These are phyloP conservation scores for Peniophora sp. DNA, from an alignment of 1,284 basidiomycete species.

Conservation along the genomic window DNA sequence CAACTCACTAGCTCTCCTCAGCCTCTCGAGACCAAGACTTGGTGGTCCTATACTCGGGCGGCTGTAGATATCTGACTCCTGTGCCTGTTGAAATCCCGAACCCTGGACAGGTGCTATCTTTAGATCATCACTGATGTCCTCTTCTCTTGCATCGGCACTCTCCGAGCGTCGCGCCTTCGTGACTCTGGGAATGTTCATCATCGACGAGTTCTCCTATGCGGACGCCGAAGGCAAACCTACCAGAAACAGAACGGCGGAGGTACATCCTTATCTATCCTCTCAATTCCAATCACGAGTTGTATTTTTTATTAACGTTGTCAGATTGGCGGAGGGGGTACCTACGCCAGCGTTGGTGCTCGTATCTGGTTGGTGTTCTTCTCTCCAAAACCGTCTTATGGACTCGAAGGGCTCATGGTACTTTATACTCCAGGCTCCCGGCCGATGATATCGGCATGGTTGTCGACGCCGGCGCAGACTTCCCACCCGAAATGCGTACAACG, in stretches of 20 bases:
- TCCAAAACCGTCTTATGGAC: no score
- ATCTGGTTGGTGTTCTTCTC: slow-evolving; percentile 48
- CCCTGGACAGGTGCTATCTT: no score
- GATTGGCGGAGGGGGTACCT: slow-evolving; percentile 90
- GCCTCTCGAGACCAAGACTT: no score
- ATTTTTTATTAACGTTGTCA: slow-evolving; percentile 22
- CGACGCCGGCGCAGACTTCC: slow-evolving; percentile 80
- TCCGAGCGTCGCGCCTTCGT: slow-evolving; percentile 29
- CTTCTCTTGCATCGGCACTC: no score
- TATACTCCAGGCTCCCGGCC: slow-evolving; percentile 48
- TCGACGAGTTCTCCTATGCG: slow-evolving; percentile 69
- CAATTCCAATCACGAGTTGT: background rate
- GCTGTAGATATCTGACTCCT: no score
- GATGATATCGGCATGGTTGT: slow-evolving; percentile 72
- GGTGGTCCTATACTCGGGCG: no score
- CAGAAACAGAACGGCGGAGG: slow-evolving; percentile 15
- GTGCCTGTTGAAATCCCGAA: no score
- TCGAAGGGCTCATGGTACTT: no score
- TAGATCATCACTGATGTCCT: no score
- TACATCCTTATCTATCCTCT: background rate
- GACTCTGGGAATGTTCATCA: slow-evolving; percentile 84
- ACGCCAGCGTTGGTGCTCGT: slow-evolving; percentile 70
- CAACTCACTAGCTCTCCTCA: no score
- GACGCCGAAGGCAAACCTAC: slow-evolving; percentile 48
- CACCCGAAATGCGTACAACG: slow-evolving; percentile 41